Conservation (phyloP, 2,329 filamentous ascomycete genomes). For the Penicillium sp. region DNA sequence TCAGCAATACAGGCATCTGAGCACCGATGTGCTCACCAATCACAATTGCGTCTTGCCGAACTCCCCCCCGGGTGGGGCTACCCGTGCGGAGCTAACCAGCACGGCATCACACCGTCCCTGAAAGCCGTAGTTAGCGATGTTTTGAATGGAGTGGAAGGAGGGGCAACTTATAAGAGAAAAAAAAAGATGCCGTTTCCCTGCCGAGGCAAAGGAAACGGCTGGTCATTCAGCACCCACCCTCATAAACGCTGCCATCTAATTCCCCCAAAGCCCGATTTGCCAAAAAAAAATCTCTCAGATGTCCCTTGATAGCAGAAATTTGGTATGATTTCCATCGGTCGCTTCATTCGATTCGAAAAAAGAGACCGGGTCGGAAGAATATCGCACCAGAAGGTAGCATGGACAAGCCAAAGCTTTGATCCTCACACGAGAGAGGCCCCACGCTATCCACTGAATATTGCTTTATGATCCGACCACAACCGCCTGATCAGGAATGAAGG, state of each 20-base stretch:
- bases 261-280: slow-evolving; percentile 8
- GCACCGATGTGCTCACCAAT: slow-evolving; percentile 30
- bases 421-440: slow-evolving; percentile 90
- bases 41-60: slow-evolving; percentile 36
- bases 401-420: slow-evolving; percentile 95
- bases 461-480: not conserved
- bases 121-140: slow-evolving; percentile 32
- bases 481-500: slow-evolving; percentile 1
- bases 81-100: not conserved
- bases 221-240: slow-evolving; percentile 18
- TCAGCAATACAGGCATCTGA: slow-evolving; percentile 33
- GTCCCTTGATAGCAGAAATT: slow-evolving; percentile 5
- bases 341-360: not conserved
- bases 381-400: slow-evolving; percentile 34
- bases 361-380: slow-evolving; percentile 1
- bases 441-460: slow-evolving; percentile 30
- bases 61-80: slow-evolving; percentile 3
- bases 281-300: slow-evolving; percentile 3
- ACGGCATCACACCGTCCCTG: not conserved
- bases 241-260: slow-evolving; percentile 1
- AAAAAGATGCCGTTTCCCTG: slow-evolving; percentile 31
- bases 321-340: not conserved
- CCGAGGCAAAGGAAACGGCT: slow-evolving; percentile 28
- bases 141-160: not conserved
- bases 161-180: slow-evolving; percentile 42